Percentiles rank a stretch among this genome's conserved stretches.
Conservation (phyloP, 768 basidiomycete species). For the Gymnopilus junonius region DNA sequence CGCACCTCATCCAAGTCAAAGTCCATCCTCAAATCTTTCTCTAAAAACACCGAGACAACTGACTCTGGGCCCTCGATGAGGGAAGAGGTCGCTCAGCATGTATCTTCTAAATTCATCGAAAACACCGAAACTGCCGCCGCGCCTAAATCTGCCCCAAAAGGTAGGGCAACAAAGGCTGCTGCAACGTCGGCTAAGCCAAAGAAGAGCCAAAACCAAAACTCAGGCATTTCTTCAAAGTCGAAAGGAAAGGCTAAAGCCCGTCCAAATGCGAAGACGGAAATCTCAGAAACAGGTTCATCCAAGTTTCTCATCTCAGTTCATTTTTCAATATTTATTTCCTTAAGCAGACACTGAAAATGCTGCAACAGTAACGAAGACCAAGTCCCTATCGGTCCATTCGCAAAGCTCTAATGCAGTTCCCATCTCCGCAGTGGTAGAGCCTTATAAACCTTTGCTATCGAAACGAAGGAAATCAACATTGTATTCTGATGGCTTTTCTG, state of each 20-base stretch:
- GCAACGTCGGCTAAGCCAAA: conserved; percentile 1
- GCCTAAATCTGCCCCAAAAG: neutral
- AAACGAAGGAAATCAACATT: conserved; percentile 14
- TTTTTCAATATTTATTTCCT: neutral
- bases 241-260: neutral
- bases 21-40: neutral
- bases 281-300: neutral
- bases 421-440: neutral
- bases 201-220: neutral
- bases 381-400: neutral
- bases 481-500: conserved; percentile 19
- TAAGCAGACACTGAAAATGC: neutral
- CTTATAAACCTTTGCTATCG: neutral
- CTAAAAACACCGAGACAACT: neutral
- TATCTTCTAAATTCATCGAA: neutral
- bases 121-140: neutral
- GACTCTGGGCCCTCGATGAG: neutral
- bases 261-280: neutral
- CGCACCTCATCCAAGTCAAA: neutral
- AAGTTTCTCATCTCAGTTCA: neutral
- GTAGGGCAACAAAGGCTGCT: conserved; percentile 6
- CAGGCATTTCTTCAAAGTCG: neutral
- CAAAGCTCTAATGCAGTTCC: neutral
- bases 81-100: neutral
- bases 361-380: neutral